Base-by-base conservation (phyloP, 2,329 filamentous ascomycete genomes). In the Venturiaceae sp. region DNA sequence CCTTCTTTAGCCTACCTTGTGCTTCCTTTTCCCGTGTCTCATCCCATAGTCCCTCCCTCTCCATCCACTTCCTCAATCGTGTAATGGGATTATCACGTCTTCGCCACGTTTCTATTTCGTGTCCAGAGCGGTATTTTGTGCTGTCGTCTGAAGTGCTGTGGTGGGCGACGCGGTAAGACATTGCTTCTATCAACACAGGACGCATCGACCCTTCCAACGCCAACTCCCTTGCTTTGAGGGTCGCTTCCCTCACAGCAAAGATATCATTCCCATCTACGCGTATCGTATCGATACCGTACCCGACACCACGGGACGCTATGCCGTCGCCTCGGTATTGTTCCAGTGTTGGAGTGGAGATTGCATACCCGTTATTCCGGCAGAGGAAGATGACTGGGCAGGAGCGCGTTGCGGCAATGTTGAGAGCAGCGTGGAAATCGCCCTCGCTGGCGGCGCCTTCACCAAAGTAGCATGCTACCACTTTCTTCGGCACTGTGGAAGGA, bases 111-210 rank as follows among this genome's bases (percentile, higher is more conserved):
- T 96, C 88, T 7, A 99, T 94, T 68, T 99, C 94, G 0, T 96
- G 85, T 28, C 87, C 84, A 1, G 92, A 91, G 8, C 94, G 87
- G 75, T 99, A 99, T 0, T 94, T 94, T 67, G 96, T 99, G 28
- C 88, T 94, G 74, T 99, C 94, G 68, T 99, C 94, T 0, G 88
- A 94, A 0, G 94, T 99, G 72, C 90, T 96, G 75, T 99, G 94
- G 70, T 99, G 91, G 6, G 89, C 92, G 46, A 97, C 92, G n/a
- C 94, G 90, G 74, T 99, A 99, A 26, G 89, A 92, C 89, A 99
- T 95, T 58, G 91, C 91, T 74, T 99, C 94, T 41, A 99, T 87
- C 7, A 99, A 77, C 0, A 99, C 82, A 0, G 90, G 91, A 62
- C 82, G 84, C 3, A 90, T 88, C n/a, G 89, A 90, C 46, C 89